Evolutionary conservation across 768 basidiomycete species (phyloP), one percentile per base, ranked within the genome.

Genomic region (Rhizopogon vesiculosus): DNA sequence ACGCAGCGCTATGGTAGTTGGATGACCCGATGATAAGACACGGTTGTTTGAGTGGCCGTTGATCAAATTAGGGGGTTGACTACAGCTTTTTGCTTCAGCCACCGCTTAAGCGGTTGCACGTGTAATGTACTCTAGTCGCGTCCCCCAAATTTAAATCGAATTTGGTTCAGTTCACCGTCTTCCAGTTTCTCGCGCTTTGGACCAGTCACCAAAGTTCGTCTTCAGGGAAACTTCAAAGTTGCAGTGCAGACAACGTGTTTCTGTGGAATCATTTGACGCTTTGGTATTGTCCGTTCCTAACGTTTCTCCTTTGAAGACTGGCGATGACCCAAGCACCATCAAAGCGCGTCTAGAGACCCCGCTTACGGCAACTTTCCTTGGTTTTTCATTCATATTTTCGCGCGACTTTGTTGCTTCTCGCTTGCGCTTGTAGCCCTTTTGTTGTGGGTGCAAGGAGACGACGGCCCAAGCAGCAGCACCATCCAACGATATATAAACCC

Each of bases 361-460:
- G 48, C 31, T 56, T 35, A 52, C 22, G 52, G 28, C 29, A 39
- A 41, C 41, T 29, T 33, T 45, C 16, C 53, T 42, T 46, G 57
- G 52, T 51, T 54, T 53, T 49, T 50, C 46, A n/a, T 53, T 31
- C 45, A 50, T 50, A 49, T 50, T 64, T 66, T 61, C 40, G 57
- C 53, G 54, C 56, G 50, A 53, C 54, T 61, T 56, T 53, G 59
- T 66, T 53, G 59, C 42, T 45, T 18, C 48, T 51, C n/a, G 33
- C 49, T 33, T 33, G 31, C 42, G 41, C 49, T 52, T 25, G 28
- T 44, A 38, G 35, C 48, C 56, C 59, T 56, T 69, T 67, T 41
- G 43, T 54, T 58, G 62, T 57, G 43, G 58, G 28, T 56, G 45
- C 42, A n/a, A 39, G 51, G 39, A 42, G 31, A 33, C 31, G 8